A percentile compares a stretch with the other conserved stretches of the same genome.
These are phyloP conservation scores for Trichoderma simmonsii DNA, from an alignment of 2,329 filamentous ascomycete species.

Conservation along the genomic window DNA sequence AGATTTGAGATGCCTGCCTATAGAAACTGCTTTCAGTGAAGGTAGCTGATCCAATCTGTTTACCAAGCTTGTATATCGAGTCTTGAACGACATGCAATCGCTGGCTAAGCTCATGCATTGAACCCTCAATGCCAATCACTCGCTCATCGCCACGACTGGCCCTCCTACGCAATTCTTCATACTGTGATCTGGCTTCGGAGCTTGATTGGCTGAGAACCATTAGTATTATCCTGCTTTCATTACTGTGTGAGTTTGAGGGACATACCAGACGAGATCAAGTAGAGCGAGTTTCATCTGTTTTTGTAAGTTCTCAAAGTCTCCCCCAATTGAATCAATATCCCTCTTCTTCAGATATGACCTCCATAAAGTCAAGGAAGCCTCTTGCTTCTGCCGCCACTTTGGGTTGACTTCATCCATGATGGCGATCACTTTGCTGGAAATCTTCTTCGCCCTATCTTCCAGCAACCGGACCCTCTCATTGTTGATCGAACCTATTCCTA, in stretches of 20 bases:
- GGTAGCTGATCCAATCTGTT: not conserved
- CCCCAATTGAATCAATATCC: not conserved
- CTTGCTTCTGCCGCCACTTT: not conserved
- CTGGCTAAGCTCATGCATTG: not conserved
- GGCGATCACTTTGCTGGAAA: not conserved
- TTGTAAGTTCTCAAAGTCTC: not conserved
- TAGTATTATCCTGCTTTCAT: not conserved
- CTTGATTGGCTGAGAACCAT: not conserved
- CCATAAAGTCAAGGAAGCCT: not conserved
- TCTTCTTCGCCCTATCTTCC: not conserved
- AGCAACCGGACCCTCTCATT: not conserved
- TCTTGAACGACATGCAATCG: not conserved
- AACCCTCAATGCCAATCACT: not conserved
- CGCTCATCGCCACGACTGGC: not conserved
- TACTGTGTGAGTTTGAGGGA: not conserved
- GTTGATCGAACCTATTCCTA: not conserved
- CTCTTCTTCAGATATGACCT: not conserved
- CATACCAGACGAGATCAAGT: not conserved
- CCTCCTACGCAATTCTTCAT: not conserved
- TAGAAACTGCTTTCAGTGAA: fast-evolving
- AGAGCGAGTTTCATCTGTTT: not conserved
- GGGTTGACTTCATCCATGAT: not conserved
- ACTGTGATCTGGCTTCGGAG: not conserved
- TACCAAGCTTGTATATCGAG: not conserved
- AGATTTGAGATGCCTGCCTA: not conserved